Conservation (phyloP, 2,329 filamentous ascomycete species). For the Stagonosporopsis chrysanthemi region DNA sequence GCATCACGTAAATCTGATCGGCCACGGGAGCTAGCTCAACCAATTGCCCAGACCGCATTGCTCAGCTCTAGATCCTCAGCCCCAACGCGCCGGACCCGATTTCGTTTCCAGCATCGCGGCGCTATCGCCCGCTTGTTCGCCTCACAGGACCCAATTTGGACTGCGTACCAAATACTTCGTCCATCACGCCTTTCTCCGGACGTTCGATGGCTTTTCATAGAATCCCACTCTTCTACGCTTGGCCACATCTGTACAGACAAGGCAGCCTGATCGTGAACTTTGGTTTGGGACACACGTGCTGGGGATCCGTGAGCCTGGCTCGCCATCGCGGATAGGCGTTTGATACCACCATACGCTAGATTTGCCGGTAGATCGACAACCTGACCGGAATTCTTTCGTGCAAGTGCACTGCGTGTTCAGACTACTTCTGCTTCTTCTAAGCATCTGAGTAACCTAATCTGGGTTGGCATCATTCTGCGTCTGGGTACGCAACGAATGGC, state of each 20-base stretch:
- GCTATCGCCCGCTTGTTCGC: constrained; percentile 2
- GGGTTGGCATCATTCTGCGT: not conserved
- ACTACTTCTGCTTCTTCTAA: not conserved
- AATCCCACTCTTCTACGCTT: not conserved
- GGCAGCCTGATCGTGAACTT: not conserved
- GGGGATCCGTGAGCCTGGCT: not conserved
- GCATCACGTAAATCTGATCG: no score
- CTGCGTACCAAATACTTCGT: not conserved
- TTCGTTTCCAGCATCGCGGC: constrained; percentile 1
- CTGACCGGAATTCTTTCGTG: not conserved
- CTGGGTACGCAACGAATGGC: not conserved
- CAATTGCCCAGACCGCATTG: constrained; percentile 4
- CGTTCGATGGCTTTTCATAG: not conserved
- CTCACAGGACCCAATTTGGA: not conserved
- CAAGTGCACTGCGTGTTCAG: not conserved
- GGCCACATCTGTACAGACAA: not conserved
- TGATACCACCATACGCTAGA: not conserved
- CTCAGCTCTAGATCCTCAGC: constrained; percentile 3
- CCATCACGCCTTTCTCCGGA: not conserved
- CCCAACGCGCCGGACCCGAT: not conserved
- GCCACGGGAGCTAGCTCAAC: not conserved
- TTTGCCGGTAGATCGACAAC: not conserved
- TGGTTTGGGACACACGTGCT: not conserved
- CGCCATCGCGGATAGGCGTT: not conserved
- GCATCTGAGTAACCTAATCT: not conserved